These are phyloP conservation scores for Rhynchospora breviuscula DNA, from an alignment of 176 grass and related monocot species.

Conservation along the genomic window DNA sequence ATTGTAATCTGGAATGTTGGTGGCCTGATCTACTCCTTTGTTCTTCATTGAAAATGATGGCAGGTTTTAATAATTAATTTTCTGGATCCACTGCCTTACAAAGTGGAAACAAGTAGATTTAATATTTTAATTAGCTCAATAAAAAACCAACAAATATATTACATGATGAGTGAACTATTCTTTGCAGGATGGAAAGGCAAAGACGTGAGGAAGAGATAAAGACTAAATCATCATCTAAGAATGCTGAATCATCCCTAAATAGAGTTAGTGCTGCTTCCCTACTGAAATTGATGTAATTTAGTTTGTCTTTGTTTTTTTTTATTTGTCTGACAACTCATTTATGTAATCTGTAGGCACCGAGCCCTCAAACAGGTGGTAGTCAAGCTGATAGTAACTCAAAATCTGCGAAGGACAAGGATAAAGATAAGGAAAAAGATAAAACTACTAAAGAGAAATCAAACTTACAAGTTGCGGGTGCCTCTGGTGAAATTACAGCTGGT, in stretches of 20 bases:
- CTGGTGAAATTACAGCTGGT: constrained; percentile 89
- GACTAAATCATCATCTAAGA: constrained; percentile 57
- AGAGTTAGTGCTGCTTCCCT: constrained; percentile 46
- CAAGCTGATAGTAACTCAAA: constrained; percentile 36
- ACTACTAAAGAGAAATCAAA: constrained; percentile 49
- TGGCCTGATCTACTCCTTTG: background rate
- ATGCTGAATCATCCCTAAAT: constrained; percentile 38
- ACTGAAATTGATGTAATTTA: background rate
- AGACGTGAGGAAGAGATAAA: constrained; percentile 69
- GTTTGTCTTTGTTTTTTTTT: background rate
- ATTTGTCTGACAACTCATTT: constrained; percentile 28
- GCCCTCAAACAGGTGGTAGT: constrained; percentile 49
- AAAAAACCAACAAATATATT: background rate
- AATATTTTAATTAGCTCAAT: constrained; percentile 2
- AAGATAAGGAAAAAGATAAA: constrained; percentile 35
- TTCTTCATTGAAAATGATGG: background rate
- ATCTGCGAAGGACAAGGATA: constrained; percentile 35
- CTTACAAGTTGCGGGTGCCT: constrained; percentile 65
- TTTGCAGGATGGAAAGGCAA: constrained; percentile 78
- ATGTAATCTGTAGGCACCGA: constrained; percentile 46
- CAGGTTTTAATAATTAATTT: background rate
- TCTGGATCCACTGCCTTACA: constrained; percentile 13
- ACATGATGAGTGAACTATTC: background rate
- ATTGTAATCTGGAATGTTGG: background rate
- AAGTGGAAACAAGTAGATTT: background rate